Base-by-base conservation (phyloP, 441 rosid genomes). In the Theobroma grandiflorum region DNA sequence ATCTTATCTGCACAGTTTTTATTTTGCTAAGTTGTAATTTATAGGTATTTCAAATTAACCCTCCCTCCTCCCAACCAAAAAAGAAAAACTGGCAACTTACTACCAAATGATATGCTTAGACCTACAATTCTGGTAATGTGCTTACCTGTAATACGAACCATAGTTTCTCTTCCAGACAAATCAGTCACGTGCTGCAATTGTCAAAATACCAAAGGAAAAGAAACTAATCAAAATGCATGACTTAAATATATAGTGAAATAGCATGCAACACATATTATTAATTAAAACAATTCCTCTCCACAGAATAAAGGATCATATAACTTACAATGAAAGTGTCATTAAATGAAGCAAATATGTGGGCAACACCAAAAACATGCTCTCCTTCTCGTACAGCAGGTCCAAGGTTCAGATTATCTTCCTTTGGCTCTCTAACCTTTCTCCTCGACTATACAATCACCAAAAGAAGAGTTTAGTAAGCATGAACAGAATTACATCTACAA, bases 61-160 rank as follows among this genome's bases (percentile, higher is more conserved):
- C 15, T 4, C 15, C 6, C 7, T 10, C n/a, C 1, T n/a, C 31
- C 14, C 10, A n/a, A 2, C 7, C 4, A 9, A 67, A n/a, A 16
- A 14, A 8, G 2, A 15, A 8, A 31, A 33, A 31, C 6, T 16
- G 61, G 31, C 26, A 71, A 9, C 31, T 8, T 3, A 6, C 15
- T 22, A 59, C 45, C 8, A 31, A 55, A 53, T 55, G 43, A 26
- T 70, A 70, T 14, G 53, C 16, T 49, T 8, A 40, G 33, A 67
- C 49, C n/a, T 50, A 22, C 22, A 33, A 49, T 71, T 33, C 50
- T 37, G 6, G 0, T 10, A 50, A 15, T 8, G n/a, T 4, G 33
- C 82, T 75, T 74, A 91, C 95, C 93, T 47, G 93, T 91, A 22
- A 91, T 88, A 4, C 93, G 90, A 38, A 91, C 94, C 76, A 91